These are phyloP conservation scores for Yarrowia osloensis DNA, from an alignment of 805 yeast genomes.

Conservation along the genomic window DNA sequence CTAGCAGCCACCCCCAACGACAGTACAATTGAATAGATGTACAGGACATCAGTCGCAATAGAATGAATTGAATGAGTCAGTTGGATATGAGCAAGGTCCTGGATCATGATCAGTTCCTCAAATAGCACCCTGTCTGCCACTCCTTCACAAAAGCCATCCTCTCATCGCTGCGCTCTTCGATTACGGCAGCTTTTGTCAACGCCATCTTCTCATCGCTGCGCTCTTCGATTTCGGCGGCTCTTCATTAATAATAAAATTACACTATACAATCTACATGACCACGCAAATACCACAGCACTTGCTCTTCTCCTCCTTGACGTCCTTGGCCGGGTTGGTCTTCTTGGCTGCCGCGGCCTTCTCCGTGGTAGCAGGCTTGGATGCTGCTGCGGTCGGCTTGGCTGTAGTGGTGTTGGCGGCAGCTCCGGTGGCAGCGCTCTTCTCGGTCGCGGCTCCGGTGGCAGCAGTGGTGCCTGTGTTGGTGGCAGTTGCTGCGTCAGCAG, in stretches of 20 bases:
- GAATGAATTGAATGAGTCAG: too few relatives aligned
- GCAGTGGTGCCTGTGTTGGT: not conserved
- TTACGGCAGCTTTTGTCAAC: too few relatives aligned
- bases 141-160: too few relatives aligned
- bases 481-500: not conserved
- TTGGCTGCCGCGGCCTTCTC: not conserved
- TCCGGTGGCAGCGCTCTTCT: not conserved
- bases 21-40: too few relatives aligned
- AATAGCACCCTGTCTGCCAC: too few relatives aligned
- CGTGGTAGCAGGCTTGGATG: not conserved
- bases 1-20: too few relatives aligned
- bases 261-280: not conserved
- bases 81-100: too few relatives aligned
- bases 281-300: slow-evolving; percentile 34
- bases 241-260: not conserved
- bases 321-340: slow-evolving; percentile 30
- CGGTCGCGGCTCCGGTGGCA: not conserved
- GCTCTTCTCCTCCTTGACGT: slow-evolving; percentile 31
- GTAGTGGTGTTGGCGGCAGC: not conserved
- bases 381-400: not conserved
- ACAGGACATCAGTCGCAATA: too few relatives aligned
- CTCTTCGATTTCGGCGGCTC: too few relatives aligned
- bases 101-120: too few relatives aligned
- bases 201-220: too few relatives aligned
- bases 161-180: too few relatives aligned